Conservation (phyloP, 805 yeast species). For the Zygotorulaspora chibaensis region DNA sequence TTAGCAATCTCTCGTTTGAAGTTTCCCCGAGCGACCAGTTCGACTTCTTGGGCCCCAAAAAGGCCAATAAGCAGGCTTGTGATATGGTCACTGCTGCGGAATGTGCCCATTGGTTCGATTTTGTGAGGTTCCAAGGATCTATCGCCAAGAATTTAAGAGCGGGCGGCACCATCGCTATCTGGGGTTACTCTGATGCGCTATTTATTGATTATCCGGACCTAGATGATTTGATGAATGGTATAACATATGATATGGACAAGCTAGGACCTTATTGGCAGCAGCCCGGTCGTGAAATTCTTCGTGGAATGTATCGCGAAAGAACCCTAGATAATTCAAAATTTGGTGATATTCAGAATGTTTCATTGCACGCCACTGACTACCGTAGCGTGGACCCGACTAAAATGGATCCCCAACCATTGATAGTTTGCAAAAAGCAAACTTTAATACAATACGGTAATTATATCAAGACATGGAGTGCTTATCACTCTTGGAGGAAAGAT, state of each 20-base stretch:
- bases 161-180: constrained; percentile 66
- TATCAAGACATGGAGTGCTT: constrained; percentile 66
- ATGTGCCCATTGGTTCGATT: constrained; percentile 82
- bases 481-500: constrained; percentile 49
- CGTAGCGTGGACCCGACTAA: constrained; percentile 16
- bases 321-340: constrained; percentile 33
- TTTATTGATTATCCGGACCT: constrained; percentile 51
- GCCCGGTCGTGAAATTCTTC: constrained; percentile 64
- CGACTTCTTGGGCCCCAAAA: constrained; percentile 11
- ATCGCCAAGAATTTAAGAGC: constrained; percentile 48
- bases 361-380: constrained; percentile 22
- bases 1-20: constrained; percentile 20
- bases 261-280: constrained; percentile 72
- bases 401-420: constrained; percentile 24
- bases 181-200: constrained; percentile 76
- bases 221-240: constrained; percentile 49
- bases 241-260: constrained; percentile 45
- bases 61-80: constrained; percentile 22
- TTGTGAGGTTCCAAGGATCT: constrained; percentile 47
- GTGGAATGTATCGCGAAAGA: constrained; percentile 36
- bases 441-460: constrained; percentile 49
- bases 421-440: constrained; percentile 38
- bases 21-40: constrained; percentile 31
- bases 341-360: constrained; percentile 36
- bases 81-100: constrained; percentile 79